Percentiles rank a stretch among this genome's conserved stretches.
These are phyloP conservation scores for Suhomyces yuchorum DNA, from an alignment of 1,139 yeast genomes.

Conservation along the genomic window DNA sequence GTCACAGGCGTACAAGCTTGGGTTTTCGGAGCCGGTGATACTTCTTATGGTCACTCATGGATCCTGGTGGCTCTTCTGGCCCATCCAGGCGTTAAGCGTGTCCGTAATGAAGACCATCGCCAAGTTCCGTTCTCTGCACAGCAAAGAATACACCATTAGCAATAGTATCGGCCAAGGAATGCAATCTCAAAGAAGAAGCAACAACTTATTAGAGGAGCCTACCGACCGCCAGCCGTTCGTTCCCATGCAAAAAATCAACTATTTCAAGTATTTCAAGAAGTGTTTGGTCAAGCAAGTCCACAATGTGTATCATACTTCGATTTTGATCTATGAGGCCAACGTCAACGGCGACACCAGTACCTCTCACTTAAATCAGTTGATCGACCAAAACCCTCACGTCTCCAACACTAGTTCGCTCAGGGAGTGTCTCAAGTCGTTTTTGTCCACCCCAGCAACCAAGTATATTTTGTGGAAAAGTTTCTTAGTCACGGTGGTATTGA, in stretches of 20 bases:
- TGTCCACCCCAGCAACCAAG: constrained; percentile 47
- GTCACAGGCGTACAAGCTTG: constrained; percentile 62
- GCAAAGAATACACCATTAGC: constrained; percentile 13
- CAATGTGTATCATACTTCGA: constrained; percentile 53
- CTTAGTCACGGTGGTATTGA: constrained; percentile 58
- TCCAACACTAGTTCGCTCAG: constrained; percentile 41
- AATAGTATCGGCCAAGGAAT: constrained; percentile 14
- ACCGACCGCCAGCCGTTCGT: constrained; percentile 16
- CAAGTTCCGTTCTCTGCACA: constrained; percentile 23
- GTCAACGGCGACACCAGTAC: constrained; percentile 40
- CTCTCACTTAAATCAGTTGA: constrained; percentile 37
- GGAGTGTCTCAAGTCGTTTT: constrained; percentile 39
- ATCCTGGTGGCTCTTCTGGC: constrained; percentile 78
- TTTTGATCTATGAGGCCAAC: constrained; percentile 47
- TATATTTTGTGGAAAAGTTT: constrained; percentile 50
- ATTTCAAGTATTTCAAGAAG: constrained; percentile 40
- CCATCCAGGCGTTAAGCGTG: constrained; percentile 59
- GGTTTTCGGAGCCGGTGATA: constrained; percentile 70
- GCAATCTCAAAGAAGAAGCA: constrained; percentile 34
- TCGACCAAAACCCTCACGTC: constrained; percentile 46
- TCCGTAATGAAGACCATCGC: constrained; percentile 45
- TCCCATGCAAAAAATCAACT: constrained; percentile 21
- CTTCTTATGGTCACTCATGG: constrained; percentile 74
- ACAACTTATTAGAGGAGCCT: constrained; percentile 32
- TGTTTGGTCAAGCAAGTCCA: constrained; percentile 52